phyloP scores from a whole-genome alignment of 441 rosid genomes.

The Kokia cookei region DNA sequence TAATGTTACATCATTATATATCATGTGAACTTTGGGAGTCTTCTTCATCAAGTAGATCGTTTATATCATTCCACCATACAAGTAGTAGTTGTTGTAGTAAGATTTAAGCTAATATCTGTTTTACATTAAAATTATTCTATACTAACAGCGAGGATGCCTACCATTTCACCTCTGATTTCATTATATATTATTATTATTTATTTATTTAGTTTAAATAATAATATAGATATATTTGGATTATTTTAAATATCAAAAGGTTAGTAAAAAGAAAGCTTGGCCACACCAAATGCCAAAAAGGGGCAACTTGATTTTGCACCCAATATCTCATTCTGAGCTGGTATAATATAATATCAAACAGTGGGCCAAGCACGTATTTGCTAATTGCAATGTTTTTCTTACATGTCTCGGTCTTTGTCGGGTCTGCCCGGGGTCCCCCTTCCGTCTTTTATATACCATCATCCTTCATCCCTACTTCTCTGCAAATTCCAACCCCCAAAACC shows the following conservation, averaged over 20 bases:
- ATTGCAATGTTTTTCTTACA: background rate
- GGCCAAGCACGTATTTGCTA: slow-evolving; percentile 36
- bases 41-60: background rate
- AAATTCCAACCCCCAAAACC: background rate
- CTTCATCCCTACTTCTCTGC: slow-evolving; percentile 25
- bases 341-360: slow-evolving; percentile 30
- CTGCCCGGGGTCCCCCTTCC: background rate
- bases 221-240: background rate
- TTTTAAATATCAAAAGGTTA: background rate
- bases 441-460: slow-evolving; percentile 28
- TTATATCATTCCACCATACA: background rate
- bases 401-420: background rate
- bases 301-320: slow-evolving; percentile 24
- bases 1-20: background rate
- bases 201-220: too few species aligned
- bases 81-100: background rate
- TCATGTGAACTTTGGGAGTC: background rate
- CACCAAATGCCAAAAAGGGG: background rate
- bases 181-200: too few species aligned
- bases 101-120: background rate
- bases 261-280: background rate
- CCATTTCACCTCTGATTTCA: too few species aligned
- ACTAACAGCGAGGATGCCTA: too few species aligned
- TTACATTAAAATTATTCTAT: background rate
- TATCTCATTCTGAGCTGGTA: slow-evolving; percentile 54